phyloP scores from a whole-genome alignment of 1,139 yeast genomes.

The Torulaspora globosa region DNA sequence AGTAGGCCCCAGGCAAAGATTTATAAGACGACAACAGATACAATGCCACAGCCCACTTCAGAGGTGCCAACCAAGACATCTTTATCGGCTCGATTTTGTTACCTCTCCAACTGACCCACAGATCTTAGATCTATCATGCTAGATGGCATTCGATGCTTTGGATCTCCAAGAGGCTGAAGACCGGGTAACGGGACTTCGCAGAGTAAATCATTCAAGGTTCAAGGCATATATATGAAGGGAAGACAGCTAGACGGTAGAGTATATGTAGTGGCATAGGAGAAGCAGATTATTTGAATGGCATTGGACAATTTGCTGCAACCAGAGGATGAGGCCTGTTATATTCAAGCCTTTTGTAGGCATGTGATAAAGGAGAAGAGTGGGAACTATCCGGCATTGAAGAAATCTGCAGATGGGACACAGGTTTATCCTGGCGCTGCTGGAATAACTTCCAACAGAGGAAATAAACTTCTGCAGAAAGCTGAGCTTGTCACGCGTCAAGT shows the following conservation, averaged over 20 bases:
- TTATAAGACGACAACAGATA: slow-evolving; percentile 44
- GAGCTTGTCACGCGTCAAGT: slow-evolving; percentile 38
- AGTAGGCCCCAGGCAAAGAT: slow-evolving; percentile 66
- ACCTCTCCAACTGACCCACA: neutral
- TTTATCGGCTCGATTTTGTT: neutral
- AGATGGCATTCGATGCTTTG: neutral
- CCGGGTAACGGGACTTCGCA: neutral
- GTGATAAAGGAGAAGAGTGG: slow-evolving; percentile 35
- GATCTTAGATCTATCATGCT: neutral
- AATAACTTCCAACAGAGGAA: slow-evolving; percentile 52
- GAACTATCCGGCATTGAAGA: slow-evolving; percentile 32
- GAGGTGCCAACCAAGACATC: slow-evolving; percentile 2
- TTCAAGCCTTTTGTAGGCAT: slow-evolving; percentile 29
- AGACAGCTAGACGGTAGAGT: no score
- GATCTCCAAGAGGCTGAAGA: neutral
- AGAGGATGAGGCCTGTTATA: slow-evolving; percentile 19
- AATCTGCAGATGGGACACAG: slow-evolving; percentile 27
- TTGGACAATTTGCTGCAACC: slow-evolving; percentile 4
- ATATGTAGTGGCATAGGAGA: neutral
- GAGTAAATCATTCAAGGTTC: neutral
- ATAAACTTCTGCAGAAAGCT: slow-evolving; percentile 51
- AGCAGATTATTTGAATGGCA: slow-evolving; percentile 1
- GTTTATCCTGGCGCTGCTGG: slow-evolving; percentile 34
- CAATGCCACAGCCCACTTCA: slow-evolving; percentile 12
- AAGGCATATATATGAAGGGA: neutral